Percentiles rank a stretch among this genome's conserved stretches.
Evolutionary conservation across 768 basidiomycete species (phyloP).

Genomic region (Tulasnella sp.): DNA sequence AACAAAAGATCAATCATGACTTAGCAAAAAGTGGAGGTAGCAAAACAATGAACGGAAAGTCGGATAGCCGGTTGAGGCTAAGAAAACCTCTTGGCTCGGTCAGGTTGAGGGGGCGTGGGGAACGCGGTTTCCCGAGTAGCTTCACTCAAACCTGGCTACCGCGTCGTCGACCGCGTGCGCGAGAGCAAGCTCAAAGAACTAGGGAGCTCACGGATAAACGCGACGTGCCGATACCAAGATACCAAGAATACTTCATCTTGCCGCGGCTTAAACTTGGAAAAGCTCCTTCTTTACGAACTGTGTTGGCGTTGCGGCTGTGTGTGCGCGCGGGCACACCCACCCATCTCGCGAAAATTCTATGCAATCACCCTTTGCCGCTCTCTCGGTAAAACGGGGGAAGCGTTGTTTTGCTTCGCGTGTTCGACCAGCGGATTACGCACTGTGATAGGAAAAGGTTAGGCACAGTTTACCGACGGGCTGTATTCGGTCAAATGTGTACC

Average conservation of each 20-base stretch:
- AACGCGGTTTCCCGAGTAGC: neutral
- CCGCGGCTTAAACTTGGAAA: neutral
- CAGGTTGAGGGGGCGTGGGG: neutral
- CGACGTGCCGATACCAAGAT: neutral
- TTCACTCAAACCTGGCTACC: neutral
- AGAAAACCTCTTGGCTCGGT: neutral
- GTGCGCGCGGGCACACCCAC: no score
- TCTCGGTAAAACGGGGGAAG: neutral
- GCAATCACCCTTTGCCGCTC: neutral
- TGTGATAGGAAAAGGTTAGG: neutral
- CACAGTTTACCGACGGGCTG: neutral
- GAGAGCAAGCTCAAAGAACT: neutral
- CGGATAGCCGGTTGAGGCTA: neutral
- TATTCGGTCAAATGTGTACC: neutral
- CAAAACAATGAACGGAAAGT: no score
- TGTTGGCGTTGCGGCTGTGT: neutral
- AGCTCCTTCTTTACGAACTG: neutral
- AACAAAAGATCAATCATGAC: no score
- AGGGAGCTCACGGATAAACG: neutral
- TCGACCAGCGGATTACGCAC: neutral
- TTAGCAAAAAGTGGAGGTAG: no score
- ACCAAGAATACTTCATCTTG: neutral
- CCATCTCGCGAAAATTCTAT: neutral
- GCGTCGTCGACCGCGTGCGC: neutral
- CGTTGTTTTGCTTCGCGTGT: no score